Conservation (phyloP, 495 filamentous ascomycete species). For the Astrothelium subdiscretum region DNA sequence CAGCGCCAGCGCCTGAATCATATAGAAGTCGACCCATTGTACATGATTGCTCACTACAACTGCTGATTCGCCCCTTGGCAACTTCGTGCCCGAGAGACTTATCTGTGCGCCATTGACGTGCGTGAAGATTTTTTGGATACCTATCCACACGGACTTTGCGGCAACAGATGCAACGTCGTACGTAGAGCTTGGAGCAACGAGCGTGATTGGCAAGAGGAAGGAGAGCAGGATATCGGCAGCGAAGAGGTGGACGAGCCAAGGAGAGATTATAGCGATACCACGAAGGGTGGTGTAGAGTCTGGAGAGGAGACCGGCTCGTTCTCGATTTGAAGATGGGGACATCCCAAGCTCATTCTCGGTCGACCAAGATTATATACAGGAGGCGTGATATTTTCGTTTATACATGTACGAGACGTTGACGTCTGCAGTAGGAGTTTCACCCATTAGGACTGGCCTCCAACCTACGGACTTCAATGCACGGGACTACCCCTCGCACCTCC, state of each 20-base stretch:
- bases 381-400: neutral
- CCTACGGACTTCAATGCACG: neutral
- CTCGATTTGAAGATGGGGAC: neutral
- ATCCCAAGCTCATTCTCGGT: neutral
- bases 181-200: slow-evolving; percentile 34
- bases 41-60: slow-evolving; percentile 48
- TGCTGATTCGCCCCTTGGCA: slow-evolving; percentile 39
- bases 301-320: slow-evolving; percentile 1
- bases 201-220: slow-evolving; percentile 37
- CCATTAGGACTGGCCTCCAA: neutral
- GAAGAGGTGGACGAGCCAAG: slow-evolving; percentile 39
- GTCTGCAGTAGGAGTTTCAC: neutral
- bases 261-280: slow-evolving; percentile 26
- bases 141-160: slow-evolving; percentile 39
- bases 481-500: neutral
- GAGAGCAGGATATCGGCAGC: slow-evolving; percentile 40
- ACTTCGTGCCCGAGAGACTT: slow-evolving; percentile 32
- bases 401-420: too few species aligned
- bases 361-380: neutral
- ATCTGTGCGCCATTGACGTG: slow-evolving; percentile 37
- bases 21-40: slow-evolving; percentile 48
- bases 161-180: slow-evolving; percentile 40
- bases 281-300: neutral
- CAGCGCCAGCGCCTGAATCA: slow-evolving; percentile 45
- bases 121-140: slow-evolving; percentile 43